Base-by-base conservation (phyloP, 345 rosid species). In the Syzygium oleosum region DNA sequence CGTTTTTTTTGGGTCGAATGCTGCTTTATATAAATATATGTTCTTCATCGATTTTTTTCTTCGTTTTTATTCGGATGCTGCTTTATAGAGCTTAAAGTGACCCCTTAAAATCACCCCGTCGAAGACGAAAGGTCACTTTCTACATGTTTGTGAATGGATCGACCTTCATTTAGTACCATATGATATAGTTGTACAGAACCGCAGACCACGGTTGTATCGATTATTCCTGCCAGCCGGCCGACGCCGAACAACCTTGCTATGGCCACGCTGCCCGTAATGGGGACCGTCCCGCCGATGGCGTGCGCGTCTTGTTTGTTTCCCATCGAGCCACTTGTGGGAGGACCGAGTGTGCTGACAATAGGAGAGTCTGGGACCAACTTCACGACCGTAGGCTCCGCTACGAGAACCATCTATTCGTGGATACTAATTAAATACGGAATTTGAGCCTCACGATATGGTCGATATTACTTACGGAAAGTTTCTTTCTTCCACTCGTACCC, bases 311-410 rank as follows among this genome's bases (percentile, higher is more conserved):
- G 77, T 63, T 29, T 63, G 77, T 29, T 6, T 5, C 14, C 77
- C 77, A n/a, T 9, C 1, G 78, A 65, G 21, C 12, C 3, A 31
- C 22, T 31, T 11, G 38, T 19, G 7, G 2, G 11, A 13, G 12
- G 17, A 16, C 2, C 34, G 0, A 61, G 73, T 12, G 9, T 13
- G 4, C 0, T 6, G 4, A n/a, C 17, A 27, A n/a, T 61, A 4
- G 9, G 2, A 9, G 9, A 61, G 15, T 52, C 53, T 6, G 19
- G 54, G 6, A 52, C 16, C 53, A 52, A 52, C 53, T 52, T 52
- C 54, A 52, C 19, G 54, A 6, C 54, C 54, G 6, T 52, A 52
- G 19, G 54, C 19, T 15, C 54, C 54, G 5, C 54, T 52, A 52
- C 54, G 7, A 52, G 19, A 52, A 52, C 15, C 19, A 41, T 41